phyloP scores from a whole-genome alignment of 1,284 basidiomycete species.

The Lentinula novae-zelandiae region DNA sequence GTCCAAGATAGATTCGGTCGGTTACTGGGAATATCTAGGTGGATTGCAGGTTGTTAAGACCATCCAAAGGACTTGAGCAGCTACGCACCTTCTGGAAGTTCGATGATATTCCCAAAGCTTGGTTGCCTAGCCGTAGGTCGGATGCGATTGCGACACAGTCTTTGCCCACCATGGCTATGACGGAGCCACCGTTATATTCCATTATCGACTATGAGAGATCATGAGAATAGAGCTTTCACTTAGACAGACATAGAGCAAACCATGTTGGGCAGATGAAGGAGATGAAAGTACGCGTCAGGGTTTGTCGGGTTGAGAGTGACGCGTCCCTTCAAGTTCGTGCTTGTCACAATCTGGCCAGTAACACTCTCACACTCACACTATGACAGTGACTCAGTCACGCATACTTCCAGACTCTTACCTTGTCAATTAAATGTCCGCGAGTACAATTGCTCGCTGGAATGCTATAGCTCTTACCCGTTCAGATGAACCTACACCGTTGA shows the following conservation, averaged over 20 bases:
- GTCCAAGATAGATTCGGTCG: constrained; percentile 89
- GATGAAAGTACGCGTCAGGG: constrained; percentile 25
- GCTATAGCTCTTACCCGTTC: constrained; percentile 49
- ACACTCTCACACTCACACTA: constrained; percentile 11
- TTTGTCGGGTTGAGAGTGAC: constrained; percentile 21
- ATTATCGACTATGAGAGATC: constrained; percentile 63
- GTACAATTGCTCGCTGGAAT: constrained; percentile 67
- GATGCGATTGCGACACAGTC: constrained; percentile 99
- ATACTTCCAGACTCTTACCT: background rate
- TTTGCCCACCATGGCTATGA: constrained; percentile 98
- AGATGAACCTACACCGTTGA: constrained; percentile 29
- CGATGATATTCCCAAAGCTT: constrained; percentile 84
- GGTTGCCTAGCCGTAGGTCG: constrained; percentile 90
- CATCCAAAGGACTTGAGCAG: background rate
- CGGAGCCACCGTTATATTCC: constrained; percentile 94
- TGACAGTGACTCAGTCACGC: background rate
- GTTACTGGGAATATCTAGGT: constrained; percentile 89
- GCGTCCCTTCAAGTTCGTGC: constrained; percentile 18
- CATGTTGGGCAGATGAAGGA: constrained; percentile 31
- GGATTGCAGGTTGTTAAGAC: constrained; percentile 2
- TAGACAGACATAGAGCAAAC: constrained; percentile 24
- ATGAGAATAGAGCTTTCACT: background rate
- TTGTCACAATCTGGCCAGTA: background rate
- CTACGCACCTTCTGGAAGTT: constrained; percentile 88
- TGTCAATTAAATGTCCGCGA: constrained; percentile 48